These are phyloP conservation scores for Penicillium occitanis DNA, from an alignment of 2,329 filamentous ascomycete species.

Conservation along the genomic window DNA sequence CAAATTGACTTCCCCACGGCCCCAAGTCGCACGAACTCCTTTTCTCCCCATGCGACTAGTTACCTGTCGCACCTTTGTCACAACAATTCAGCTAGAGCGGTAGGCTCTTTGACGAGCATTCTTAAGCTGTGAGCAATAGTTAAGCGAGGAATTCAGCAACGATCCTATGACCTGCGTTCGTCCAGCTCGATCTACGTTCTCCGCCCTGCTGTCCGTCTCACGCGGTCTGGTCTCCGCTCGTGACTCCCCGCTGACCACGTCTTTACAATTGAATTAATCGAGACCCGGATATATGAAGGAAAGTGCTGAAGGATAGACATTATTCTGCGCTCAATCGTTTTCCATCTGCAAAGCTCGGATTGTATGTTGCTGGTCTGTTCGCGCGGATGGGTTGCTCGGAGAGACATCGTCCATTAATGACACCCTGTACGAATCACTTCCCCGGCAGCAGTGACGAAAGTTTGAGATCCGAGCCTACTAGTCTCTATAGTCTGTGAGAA, in stretches of 20 bases:
- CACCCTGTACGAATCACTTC: conserved; percentile 9
- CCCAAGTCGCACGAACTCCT: neutral
- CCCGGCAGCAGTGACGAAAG: neutral
- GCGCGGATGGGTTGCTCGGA: conserved; percentile 16
- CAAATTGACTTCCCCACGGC: conserved; percentile 8
- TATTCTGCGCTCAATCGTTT: neutral
- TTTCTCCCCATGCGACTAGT: conserved; percentile 12
- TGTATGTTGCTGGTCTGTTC: neutral
- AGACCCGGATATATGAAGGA: neutral
- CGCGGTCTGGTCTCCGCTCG: neutral
- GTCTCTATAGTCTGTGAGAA: neutral
- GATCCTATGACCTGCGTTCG: neutral
- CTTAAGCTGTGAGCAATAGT: neutral
- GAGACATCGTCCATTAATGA: conserved; percentile 8
- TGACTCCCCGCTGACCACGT: neutral
- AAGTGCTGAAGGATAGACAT: neutral
- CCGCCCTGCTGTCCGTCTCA: conserved; percentile 5
- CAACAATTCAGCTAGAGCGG: neutral
- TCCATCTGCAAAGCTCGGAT: neutral
- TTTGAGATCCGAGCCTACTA: neutral
- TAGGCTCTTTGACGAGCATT: neutral
- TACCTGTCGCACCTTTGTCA: conserved; percentile 5
- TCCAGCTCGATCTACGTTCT: conserved; percentile 2
- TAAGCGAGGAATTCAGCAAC: neutral
- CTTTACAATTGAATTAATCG: neutral